Evolutionary conservation across 768 basidiomycete species (phyloP), one percentile per base, ranked within the genome.

Genomic region (Termitomyces sp.): DNA sequence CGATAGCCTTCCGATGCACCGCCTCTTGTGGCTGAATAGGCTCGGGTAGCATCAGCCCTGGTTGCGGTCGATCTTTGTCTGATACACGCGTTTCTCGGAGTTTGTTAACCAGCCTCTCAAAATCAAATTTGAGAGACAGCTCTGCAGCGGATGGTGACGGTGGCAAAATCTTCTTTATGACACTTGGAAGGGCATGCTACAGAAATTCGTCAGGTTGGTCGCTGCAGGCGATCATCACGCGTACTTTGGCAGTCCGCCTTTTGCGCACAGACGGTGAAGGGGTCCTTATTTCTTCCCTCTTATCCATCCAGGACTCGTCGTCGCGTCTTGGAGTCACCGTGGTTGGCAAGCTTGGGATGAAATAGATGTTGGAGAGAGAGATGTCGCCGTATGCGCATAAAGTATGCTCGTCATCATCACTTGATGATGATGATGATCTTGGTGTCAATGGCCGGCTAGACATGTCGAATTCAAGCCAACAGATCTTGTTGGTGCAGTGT

Each of bases 351-450:
- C 74, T 69, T 0, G 74, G 75, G 4, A 78, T 60, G 33, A 73
- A 73, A 30, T 73, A 69, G 28, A 70, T 63, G 47, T 77, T 74
- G 26, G 74, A 66, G 1, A 77, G 68, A 1, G 79, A 78, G 28
- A 81, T 75, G 28, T 82, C 78, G 8, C 82, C 80, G 43, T 71
- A 82, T 13, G 71, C 77, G 30, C 68, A 72, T 46, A 83, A 63
- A 0, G 73, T 76, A 61, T 81, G 64, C 58, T 75, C 72, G 18
- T 77, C 72, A n/a, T 71, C 73, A 30, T 44, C 18, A 28, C 50
- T 44, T n/a, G 56, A 54, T 10, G 40, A 36, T 36, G 40, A 36
- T 36, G 35, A 54, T 14, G 57, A 57, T 40, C 26, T 48, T 6
- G 51, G 57, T 41, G 58, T 62, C 8, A 36, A 52, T 14, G 48